A percentile compares a stretch with the other conserved stretches of the same genome.
phyloP scores from a whole-genome alignment of 2,329 filamentous ascomycete genomes.

The Fusarium udum region DNA sequence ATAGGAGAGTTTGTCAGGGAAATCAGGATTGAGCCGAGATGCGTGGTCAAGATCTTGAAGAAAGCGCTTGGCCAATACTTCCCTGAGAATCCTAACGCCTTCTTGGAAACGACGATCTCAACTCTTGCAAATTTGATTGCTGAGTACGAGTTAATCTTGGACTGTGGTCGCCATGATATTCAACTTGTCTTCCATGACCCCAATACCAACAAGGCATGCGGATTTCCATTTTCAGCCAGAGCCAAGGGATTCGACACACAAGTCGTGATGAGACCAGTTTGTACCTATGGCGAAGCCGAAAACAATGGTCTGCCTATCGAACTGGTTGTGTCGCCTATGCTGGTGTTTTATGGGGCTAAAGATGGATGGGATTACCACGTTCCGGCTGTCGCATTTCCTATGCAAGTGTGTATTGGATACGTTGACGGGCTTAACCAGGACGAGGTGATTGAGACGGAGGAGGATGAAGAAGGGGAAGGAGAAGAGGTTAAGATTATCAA shows the following conservation, averaged over 20 bases:
- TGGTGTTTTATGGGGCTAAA: accelerated
- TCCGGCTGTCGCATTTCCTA: accelerated
- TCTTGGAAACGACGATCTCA: accelerated
- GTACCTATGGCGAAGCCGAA: accelerated
- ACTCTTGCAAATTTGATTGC: accelerated
- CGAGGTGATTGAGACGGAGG: background rate
- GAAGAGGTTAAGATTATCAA: background rate
- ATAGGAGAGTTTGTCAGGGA: accelerated
- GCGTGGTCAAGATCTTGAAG: background rate
- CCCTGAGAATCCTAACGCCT: accelerated
- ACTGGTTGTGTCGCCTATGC: background rate
- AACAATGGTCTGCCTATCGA: background rate
- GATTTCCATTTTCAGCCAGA: background rate
- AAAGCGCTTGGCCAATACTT: background rate
- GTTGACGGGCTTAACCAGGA: accelerated
- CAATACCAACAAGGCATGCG: accelerated
- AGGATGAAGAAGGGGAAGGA: background rate
- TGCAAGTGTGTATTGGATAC: background rate
- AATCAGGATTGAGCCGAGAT: background rate
- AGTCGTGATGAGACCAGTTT: background rate
- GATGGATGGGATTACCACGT: background rate
- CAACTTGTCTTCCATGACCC: background rate
- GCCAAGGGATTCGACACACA: background rate
- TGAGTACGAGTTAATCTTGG: accelerated
- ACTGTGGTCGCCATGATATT: accelerated